Conservation (phyloP, 2,329 filamentous ascomycete species). For the Epichloe bromicola region DNA sequence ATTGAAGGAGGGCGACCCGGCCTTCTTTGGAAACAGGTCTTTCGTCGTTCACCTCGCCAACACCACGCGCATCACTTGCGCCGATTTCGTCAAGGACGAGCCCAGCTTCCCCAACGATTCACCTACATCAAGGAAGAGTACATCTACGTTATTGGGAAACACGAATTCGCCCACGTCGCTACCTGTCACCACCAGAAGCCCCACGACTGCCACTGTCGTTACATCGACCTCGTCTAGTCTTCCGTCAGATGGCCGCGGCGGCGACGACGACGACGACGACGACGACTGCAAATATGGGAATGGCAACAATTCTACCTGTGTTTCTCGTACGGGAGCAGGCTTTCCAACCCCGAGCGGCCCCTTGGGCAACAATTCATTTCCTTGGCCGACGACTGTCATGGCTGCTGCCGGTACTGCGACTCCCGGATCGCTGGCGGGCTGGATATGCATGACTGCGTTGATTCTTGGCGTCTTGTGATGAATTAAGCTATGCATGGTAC, state of each 20-base stretch:
- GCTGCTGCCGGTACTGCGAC: neutral
- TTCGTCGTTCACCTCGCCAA: slow-evolving; percentile 52
- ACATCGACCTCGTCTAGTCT: neutral
- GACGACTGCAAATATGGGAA: neutral
- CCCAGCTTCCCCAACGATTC: neutral
- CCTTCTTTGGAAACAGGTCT: slow-evolving; percentile 54
- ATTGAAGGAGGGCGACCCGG: slow-evolving; percentile 32
- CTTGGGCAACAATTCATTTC: neutral
- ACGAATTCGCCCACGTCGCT: neutral
- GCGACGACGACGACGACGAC: neutral
- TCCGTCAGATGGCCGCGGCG: neutral
- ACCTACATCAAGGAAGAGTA: neutral
- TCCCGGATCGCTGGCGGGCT: neutral
- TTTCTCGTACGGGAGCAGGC: neutral
- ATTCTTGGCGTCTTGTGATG: neutral
- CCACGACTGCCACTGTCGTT: neutral
- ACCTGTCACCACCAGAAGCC: neutral
- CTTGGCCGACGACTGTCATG: neutral
- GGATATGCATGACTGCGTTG: neutral
- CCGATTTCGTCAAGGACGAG: slow-evolving; percentile 35
- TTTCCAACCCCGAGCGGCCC: neutral
- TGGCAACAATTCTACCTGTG: neutral
- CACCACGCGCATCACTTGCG: slow-evolving; percentile 50
- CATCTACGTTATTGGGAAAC: neutral
- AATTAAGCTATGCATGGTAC: neutral